Conservation (phyloP, 2,329 filamentous ascomycete species). For the Stagonosporopsis vannaccii region DNA sequence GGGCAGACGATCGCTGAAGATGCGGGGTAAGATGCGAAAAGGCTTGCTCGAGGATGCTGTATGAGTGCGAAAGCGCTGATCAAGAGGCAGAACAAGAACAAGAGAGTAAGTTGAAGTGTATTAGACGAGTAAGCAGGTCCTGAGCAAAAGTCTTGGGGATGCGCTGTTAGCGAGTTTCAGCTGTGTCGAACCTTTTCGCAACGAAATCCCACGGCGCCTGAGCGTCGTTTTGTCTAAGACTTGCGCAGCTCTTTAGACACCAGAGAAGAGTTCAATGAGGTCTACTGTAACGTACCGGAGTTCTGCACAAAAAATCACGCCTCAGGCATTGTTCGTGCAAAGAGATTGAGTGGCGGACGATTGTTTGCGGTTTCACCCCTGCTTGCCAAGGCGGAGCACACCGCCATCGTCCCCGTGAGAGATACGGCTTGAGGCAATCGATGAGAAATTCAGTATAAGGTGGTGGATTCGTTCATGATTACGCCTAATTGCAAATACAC, state of each 20-base stretch:
- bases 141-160: slow-evolving; percentile 15
- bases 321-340: slow-evolving; percentile 7
- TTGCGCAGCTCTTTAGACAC: not conserved
- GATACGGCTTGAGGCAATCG: not conserved
- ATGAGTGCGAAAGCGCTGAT: not conserved
- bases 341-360: not conserved
- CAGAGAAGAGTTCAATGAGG: not conserved
- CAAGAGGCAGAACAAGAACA: not conserved
- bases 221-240: slow-evolving; percentile 14
- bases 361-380: slow-evolving; percentile 6
- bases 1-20: not conserved
- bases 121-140: not conserved
- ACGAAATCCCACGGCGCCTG: slow-evolving; percentile 16
- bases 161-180: slow-evolving; percentile 20
- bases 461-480: not conserved
- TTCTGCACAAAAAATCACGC: not conserved
- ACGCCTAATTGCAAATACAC: not conserved
- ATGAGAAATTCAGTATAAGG: not conserved
- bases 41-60: not conserved
- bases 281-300: not conserved
- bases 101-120: not conserved
- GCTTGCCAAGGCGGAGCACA: slow-evolving; percentile 10
- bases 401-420: not conserved
- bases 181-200: slow-evolving; percentile 10
- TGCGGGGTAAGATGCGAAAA: not conserved